phyloP scores from a whole-genome alignment of 208 protist genomes.

The Leishmania arabica region DNA sequence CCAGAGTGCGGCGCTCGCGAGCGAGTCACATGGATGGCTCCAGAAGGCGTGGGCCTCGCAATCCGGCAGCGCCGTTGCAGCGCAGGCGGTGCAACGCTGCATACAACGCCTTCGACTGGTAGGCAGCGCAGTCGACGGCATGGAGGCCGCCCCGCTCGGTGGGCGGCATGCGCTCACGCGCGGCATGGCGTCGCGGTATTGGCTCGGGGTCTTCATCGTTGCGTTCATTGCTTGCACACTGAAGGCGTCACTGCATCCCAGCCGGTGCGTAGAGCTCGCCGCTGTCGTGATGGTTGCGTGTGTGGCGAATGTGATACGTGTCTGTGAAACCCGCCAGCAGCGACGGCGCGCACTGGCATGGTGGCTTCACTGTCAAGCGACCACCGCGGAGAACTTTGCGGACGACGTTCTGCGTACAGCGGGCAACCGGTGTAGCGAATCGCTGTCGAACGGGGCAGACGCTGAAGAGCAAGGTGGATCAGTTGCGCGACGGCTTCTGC shows the following conservation, averaged over 20 bases:
- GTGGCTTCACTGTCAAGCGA: constrained; percentile 1
- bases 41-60: constrained; percentile 23
- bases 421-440: neutral
- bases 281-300: neutral
- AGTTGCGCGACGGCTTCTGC: neutral
- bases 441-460: neutral
- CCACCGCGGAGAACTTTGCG: constrained; percentile 18
- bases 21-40: constrained; percentile 10
- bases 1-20: constrained; percentile 6
- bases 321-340: constrained; percentile 6
- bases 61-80: constrained; percentile 7
- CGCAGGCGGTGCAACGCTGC: constrained; percentile 14
- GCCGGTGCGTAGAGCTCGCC: neutral
- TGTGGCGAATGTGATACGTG: neutral
- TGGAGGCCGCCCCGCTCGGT: neutral
- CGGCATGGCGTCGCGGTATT: neutral
- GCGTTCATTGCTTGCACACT: neutral
- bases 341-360: neutral
- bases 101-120: neutral
- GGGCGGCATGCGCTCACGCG: neutral
- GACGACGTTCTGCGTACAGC: constrained; percentile 1
- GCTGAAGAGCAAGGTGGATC: neutral
- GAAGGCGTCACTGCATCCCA: neutral
- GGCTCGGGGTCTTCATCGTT: neutral
- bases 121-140: neutral